phyloP scores from a whole-genome alignment of 1,284 basidiomycete species.

The Wolfiporia cocos region DNA sequence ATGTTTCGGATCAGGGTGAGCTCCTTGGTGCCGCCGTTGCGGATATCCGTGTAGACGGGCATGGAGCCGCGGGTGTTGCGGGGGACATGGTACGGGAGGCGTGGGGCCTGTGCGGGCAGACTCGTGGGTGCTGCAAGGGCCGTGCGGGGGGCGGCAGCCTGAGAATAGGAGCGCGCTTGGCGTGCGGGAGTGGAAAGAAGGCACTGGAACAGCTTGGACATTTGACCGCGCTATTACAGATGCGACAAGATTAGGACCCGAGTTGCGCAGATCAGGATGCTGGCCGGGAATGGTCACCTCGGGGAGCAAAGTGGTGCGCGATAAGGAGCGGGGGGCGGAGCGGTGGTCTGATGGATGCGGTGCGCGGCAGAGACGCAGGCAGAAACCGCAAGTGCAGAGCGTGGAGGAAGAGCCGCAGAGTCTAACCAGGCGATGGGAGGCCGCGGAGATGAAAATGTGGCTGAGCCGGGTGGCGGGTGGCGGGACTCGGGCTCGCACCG shows the following conservation, averaged over 20 bases:
- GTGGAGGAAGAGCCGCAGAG: slow-evolving; percentile 5
- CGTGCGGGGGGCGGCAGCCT: slow-evolving; percentile 3
- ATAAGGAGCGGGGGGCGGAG: not conserved
- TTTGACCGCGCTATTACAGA: too few species aligned
- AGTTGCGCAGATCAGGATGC: not conserved
- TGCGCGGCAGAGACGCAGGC: not conserved
- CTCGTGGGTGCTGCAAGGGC: too few species aligned
- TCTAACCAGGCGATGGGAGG: slow-evolving; percentile 1
- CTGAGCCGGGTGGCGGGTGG: too few species aligned
- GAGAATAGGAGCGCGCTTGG: slow-evolving; percentile 6
- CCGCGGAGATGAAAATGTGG: too few species aligned
- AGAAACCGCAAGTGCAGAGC: slow-evolving; percentile 1
- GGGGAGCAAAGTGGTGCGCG: not conserved
- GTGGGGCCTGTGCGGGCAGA: slow-evolving; percentile 7
- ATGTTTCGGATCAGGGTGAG: slow-evolving; percentile 43
- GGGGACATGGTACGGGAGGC: slow-evolving; percentile 49
- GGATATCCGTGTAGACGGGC: slow-evolving; percentile 68
- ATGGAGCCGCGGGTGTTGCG: slow-evolving; percentile 60
- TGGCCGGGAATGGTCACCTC: slow-evolving; percentile 4
- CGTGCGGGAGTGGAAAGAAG: too few species aligned
- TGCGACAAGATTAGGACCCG: too few species aligned
- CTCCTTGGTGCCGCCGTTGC: slow-evolving; percentile 54
- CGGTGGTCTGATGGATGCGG: not conserved
- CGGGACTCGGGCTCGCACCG: too few species aligned
- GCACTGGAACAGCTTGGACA: too few species aligned